Conservation (phyloP, 2,329 filamentous ascomycete genomes). For the Arthrobotrys pseudoclavata region DNA sequence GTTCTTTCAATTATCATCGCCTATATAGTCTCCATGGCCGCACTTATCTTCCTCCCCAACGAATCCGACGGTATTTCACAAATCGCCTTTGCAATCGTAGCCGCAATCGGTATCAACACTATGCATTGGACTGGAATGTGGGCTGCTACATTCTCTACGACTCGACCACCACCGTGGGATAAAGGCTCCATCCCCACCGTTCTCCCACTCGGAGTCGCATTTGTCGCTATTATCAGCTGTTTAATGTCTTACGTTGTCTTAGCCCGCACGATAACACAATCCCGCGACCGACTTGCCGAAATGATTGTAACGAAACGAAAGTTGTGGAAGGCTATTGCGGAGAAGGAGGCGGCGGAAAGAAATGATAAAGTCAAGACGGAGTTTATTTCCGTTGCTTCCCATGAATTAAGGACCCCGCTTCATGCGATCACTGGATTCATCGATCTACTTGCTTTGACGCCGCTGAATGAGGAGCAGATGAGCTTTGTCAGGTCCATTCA, state of each 20-base stretch:
- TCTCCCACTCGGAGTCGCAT: slow-evolving; percentile 53
- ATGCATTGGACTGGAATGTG: slow-evolving; percentile 60
- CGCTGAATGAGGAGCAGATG: slow-evolving; percentile 69
- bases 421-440: slow-evolving; percentile 73
- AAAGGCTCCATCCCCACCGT: slow-evolving; percentile 46
- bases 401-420: slow-evolving; percentile 74
- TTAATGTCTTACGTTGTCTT: slow-evolving; percentile 58
- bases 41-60: slow-evolving; percentile 50
- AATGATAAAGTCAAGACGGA: slow-evolving; percentile 71
- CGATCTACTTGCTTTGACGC: slow-evolving; percentile 71
- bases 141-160: slow-evolving; percentile 56
- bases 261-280: slow-evolving; percentile 58
- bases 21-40: slow-evolving; percentile 48
- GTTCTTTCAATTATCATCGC: slow-evolving; percentile 51
- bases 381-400: slow-evolving; percentile 73
- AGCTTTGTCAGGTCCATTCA: slow-evolving; percentile 70
- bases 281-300: slow-evolving; percentile 50
- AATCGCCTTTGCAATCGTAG: slow-evolving; percentile 50
- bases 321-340: slow-evolving; percentile 56
- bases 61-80: slow-evolving; percentile 38
- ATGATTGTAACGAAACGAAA: slow-evolving; percentile 60
- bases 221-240: slow-evolving; percentile 57
- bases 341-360: slow-evolving; percentile 58
- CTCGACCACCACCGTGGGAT: slow-evolving; percentile 48
- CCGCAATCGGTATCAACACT: slow-evolving; percentile 49